Evolutionary conservation across 2,329 filamentous ascomycete genomes (phyloP).

Genomic region (Daldinia eschscholtzii): DNA sequence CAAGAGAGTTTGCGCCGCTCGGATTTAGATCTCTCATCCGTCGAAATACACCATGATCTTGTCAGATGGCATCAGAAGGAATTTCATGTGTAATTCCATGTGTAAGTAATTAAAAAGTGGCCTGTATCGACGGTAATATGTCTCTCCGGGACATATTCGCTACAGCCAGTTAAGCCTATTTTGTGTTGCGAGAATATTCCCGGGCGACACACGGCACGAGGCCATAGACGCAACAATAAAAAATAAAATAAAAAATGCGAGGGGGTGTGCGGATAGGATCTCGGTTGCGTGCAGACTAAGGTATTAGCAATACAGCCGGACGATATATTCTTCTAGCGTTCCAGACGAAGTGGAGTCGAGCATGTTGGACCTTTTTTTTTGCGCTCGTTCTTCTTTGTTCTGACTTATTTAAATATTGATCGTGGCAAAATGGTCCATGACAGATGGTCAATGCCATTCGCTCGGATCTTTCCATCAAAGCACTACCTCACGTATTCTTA

Average conservation of each 20-base stretch:
- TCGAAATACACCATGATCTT: conserved; percentile 31
- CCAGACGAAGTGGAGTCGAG: conserved; percentile 40
- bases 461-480: conserved; percentile 19
- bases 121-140: conserved; percentile 38
- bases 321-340: conserved; percentile 36
- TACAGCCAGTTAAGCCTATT: conserved; percentile 45
- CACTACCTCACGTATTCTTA: conserved; percentile 10
- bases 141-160: conserved; percentile 28
- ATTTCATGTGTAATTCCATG: conserved; percentile 17
- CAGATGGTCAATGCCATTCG: conserved; percentile 23
- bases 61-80: conserved; percentile 35
- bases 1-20: background rate
- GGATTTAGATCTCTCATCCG: conserved; percentile 10
- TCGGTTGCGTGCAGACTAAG: conserved; percentile 33
- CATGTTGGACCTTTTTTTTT: conserved; percentile 24
- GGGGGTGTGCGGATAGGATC: conserved; percentile 38
- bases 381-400: background rate
- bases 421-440: background rate
- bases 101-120: conserved; percentile 29
- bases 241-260: conserved; percentile 11
- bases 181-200: conserved; percentile 34
- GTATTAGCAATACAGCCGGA: conserved; percentile 45
- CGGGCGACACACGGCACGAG: conserved; percentile 31
- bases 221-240: conserved; percentile 20
- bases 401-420: background rate